Evolutionary conservation across 495 filamentous ascomycete species (phyloP).

Genomic region (Penicillium tannophilum): DNA sequence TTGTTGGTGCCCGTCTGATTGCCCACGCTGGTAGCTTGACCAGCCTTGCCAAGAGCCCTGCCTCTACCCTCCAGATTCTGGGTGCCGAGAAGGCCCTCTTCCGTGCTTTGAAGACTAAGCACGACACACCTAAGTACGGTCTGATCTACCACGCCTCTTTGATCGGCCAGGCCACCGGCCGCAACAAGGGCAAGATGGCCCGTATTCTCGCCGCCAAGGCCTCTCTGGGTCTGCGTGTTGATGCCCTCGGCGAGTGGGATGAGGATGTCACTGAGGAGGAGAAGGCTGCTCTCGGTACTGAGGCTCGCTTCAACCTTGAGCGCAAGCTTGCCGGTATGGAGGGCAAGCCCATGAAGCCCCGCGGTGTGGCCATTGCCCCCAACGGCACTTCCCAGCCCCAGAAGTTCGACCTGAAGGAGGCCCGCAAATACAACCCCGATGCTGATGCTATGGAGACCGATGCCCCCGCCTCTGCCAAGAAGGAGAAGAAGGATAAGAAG

Average conservation of each 20-base stretch:
- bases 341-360: conserved; percentile 81
- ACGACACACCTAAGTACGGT: conserved; percentile 98
- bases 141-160: conserved; percentile 97
- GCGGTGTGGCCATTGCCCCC: conserved; percentile 74
- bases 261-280: conserved; percentile 85
- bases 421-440: conserved; percentile 93
- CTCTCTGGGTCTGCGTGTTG: conserved; percentile 87
- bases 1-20: conserved; percentile 94
- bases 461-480: conserved; percentile 52
- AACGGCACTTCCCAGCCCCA: conserved; percentile 63
- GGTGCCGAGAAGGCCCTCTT: conserved; percentile 99
- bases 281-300: conserved; percentile 72
- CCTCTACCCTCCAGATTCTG: conserved; percentile 94
- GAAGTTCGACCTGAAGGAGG: conserved; percentile 92
- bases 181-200: conserved; percentile 99
- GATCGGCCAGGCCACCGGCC: conserved; percentile 92
- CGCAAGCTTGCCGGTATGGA: conserved; percentile 81
- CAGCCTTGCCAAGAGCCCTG: conserved; percentile 95
- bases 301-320: conserved; percentile 78
- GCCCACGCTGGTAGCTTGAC: conserved; percentile 93
- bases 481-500: conserved; percentile 49
- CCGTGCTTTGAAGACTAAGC: conserved; percentile 97
- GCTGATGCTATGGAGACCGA: conserved; percentile 82
- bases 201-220: conserved; percentile 93
- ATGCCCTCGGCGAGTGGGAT: conserved; percentile 83